Percentiles rank a stretch among this genome's conserved stretches.
These are phyloP conservation scores for Ceratobasidium sp. DNA, from an alignment of 1,284 basidiomycete species.

Conservation along the genomic window DNA sequence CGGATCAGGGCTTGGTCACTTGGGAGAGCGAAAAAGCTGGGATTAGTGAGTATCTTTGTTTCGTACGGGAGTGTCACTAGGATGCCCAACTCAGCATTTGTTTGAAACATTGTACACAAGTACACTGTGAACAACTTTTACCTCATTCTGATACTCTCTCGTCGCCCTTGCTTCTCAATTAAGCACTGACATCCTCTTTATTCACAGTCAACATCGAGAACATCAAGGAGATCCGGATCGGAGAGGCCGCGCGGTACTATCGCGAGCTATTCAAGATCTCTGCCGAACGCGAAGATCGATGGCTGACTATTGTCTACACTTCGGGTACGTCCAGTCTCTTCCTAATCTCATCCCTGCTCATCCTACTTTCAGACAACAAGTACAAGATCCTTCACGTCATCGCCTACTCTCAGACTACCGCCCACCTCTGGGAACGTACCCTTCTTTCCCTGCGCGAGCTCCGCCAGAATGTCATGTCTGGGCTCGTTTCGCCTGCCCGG, in stretches of 20 bases:
- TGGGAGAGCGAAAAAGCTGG: slow-evolving; percentile 87
- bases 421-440: slow-evolving; percentile 76
- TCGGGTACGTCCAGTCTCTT: slow-evolving; percentile 47
- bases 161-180: neutral
- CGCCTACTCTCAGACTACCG: slow-evolving; percentile 77
- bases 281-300: slow-evolving; percentile 71
- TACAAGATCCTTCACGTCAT: slow-evolving; percentile 96
- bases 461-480: slow-evolving; percentile 76
- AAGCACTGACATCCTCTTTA: slow-evolving; percentile 10
- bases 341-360: neutral
- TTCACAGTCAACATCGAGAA: slow-evolving; percentile 85
- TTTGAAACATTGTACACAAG: too few relatives aligned
- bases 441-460: slow-evolving; percentile 71
- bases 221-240: slow-evolving; percentile 92
- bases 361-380: slow-evolving; percentile 65
- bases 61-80: too few relatives aligned
- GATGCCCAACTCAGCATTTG: too few relatives aligned
- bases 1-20: slow-evolving; percentile 83
- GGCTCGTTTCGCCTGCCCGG: slow-evolving; percentile 56
- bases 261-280: slow-evolving; percentile 81
- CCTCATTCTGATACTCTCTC: too few relatives aligned
- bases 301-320: slow-evolving; percentile 85
- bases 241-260: slow-evolving; percentile 80
- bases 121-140: too few relatives aligned
- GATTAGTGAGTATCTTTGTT: slow-evolving; percentile 69